Base-by-base conservation (phyloP, 768 basidiomycete genomes). In the Kwoniella sp. region DNA sequence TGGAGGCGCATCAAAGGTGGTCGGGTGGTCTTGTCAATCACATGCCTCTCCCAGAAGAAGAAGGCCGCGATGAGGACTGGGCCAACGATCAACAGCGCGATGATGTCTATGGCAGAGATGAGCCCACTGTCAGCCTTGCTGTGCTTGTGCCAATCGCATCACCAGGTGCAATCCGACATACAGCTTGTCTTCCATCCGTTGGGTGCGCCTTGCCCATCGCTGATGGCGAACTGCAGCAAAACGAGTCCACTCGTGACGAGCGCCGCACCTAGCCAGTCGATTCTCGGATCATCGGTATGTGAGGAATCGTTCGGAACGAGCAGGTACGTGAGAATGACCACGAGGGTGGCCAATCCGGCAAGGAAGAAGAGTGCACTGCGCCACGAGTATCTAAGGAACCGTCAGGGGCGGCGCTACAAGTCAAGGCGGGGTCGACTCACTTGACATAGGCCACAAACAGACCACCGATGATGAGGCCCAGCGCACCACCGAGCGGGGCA, bases 181-280 rank as follows among this genome's bases (percentile, higher is more conserved):
- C 82, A 82, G 4, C 76, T 59, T 3, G 84, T 84, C 9, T 69
- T 74, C 86, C 86, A 89, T 8, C 81, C 80, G 3, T 81, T 39
- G 0, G 80, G 77, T 3, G 82, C 84, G 15, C 78, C 73, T n/a
- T 78, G 78, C 5, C 82, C 86, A 57, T 86, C 81, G 41, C 83
- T 82, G 3, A 91, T 79, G 0, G 84, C 83, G 60, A 88, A 89
- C 7, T 84, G 78, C 56, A 90, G 77, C 0, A 89, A 73, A 1
- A 85, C 80, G 27, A 89, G 74, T 0, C 85, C 87, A 0, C 76
- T 69, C 0, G 86, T 87, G 47, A 82, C 73, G 12, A 89, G 70
- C 14, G 79, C 70, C 0, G 84, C 85, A 2, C 89, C 89, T 17
- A 86, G 71, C 86, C 87, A 89, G 54, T 91, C 89, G 0, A 89